Evolutionary conservation across 306 rosid species (phyloP).

Genomic region (Biancaea sappan): DNA sequence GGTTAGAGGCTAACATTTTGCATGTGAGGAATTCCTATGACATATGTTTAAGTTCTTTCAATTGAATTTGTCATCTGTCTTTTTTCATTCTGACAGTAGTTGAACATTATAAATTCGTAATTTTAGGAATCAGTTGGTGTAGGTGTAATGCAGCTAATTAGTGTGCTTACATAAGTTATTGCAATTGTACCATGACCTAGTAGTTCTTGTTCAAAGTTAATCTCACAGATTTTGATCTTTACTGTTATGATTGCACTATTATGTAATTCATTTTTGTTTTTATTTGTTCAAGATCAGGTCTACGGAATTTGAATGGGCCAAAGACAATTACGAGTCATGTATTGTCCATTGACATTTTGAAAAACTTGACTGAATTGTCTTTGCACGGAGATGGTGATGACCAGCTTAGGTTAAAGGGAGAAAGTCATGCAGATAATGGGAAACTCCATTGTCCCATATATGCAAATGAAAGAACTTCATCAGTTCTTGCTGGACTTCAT

Average conservation of each 20-base stretch:
- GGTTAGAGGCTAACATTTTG: slow-evolving; percentile 26
- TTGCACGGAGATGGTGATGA: slow-evolving; percentile 41
- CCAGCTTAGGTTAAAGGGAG: slow-evolving; percentile 30
- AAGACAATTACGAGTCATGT: slow-evolving; percentile 80
- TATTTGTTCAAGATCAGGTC: slow-evolving; percentile 63
- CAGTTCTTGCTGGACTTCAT: slow-evolving; percentile 94
- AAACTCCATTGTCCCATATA: slow-evolving; percentile 30
- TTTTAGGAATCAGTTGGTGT: slow-evolving; percentile 1
- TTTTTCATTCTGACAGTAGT: not conserved
- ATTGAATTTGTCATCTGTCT: not conserved
- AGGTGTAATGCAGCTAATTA: not conserved
- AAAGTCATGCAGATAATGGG: slow-evolving; percentile 37
- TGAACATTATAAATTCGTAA: slow-evolving; percentile 10
- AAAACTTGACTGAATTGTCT: slow-evolving; percentile 58
- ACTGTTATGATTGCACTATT: not conserved
- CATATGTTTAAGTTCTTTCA: not conserved
- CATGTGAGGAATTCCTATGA: slow-evolving; percentile 16
- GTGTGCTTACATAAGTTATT: slow-evolving; percentile 8
- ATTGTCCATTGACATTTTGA: slow-evolving; percentile 71
- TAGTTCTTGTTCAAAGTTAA: slow-evolving; percentile 32
- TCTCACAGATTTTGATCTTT: slow-evolving; percentile 21
- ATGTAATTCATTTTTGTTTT: slow-evolving; percentile 28
- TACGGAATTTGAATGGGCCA: slow-evolving; percentile 59
- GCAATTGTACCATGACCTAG: not conserved
- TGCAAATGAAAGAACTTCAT: slow-evolving; percentile 44